These are phyloP conservation scores for Emiliania huxleyi DNA, from an alignment of 78 protist species.

Conservation along the genomic window DNA sequence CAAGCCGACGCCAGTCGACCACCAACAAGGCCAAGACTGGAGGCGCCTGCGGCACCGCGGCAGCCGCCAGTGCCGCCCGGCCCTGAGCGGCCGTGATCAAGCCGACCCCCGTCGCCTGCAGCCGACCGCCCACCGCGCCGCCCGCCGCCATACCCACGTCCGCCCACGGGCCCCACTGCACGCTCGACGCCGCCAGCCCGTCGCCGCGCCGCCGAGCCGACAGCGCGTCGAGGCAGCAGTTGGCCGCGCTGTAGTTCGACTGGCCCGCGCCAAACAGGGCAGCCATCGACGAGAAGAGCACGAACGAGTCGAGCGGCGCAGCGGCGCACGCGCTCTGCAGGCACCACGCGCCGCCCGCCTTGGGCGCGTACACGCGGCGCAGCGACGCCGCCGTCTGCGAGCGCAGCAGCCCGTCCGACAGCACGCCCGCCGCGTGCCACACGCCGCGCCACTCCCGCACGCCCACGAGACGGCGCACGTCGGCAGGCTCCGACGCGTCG, in stretches of 20 bases:
- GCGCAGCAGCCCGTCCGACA: constrained; percentile 16
- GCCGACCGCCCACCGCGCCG: not conserved
- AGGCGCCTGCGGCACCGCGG: not conserved
- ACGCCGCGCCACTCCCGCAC: not conserved
- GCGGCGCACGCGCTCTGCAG: not conserved
- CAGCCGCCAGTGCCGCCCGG: not conserved
- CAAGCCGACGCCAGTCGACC: not conserved
- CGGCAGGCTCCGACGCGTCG: not conserved
- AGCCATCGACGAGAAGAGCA: not conserved
- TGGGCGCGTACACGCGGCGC: not conserved
- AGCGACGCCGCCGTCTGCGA: not conserved
- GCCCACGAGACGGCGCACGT: not conserved
- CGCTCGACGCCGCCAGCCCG: not conserved
- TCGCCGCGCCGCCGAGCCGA: not conserved
- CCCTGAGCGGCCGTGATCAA: not conserved
- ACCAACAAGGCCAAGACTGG: not conserved
- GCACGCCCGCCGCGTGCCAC: constrained; percentile 21
- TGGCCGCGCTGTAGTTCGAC: not conserved
- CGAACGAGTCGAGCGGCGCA: not conserved
- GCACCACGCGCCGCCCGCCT: not conserved
- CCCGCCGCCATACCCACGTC: not conserved
- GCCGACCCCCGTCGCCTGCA: not conserved
- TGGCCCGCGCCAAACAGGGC: not conserved
- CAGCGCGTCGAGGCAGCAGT: not conserved
- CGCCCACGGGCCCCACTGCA: not conserved